phyloP scores from a whole-genome alignment of 2,329 filamentous ascomycete genomes.

The Aspergillus versicolor region DNA sequence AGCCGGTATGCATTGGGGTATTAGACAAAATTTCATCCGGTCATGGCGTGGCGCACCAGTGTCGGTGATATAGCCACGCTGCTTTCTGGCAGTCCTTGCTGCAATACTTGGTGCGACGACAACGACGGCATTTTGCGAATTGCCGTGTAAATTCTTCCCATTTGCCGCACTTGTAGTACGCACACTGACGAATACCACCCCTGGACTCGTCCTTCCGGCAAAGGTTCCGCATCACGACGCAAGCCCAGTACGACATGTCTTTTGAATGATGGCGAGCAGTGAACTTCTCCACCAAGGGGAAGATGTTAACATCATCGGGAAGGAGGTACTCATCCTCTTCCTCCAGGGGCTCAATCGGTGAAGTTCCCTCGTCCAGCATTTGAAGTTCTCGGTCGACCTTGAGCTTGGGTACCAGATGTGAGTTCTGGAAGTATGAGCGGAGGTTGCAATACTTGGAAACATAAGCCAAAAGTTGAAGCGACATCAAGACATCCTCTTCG shows the following conservation, averaged over 20 bases:
- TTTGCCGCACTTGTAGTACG: constrained; percentile 96
- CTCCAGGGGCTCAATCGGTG: constrained; percentile 44
- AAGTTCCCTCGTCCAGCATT: constrained; percentile 68
- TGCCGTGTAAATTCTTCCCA: constrained; percentile 97
- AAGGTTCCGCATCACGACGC: constrained; percentile 97
- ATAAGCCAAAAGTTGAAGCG: constrained; percentile 90
- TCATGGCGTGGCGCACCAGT: constrained; percentile 70
- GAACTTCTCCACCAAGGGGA: constrained; percentile 96
- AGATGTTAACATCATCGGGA: constrained; percentile 96
- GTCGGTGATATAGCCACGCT: constrained; percentile 95
- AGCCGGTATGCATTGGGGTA: constrained; percentile 35
- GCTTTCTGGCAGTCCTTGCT: constrained; percentile 99
- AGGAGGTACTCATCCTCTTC: constrained; percentile 84
- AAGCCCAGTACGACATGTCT: constrained; percentile 99
- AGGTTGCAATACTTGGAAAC: constrained; percentile 99
- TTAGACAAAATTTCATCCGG: constrained; percentile 29
- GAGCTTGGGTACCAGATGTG: constrained; percentile 86
- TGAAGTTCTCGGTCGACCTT: constrained; percentile 85
- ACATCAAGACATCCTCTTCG: constrained; percentile 98
- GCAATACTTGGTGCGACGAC: constrained; percentile 96
- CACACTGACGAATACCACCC: constrained; percentile 93
- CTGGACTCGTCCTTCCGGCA: constrained; percentile 96
- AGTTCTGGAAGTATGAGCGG: constrained; percentile 90
- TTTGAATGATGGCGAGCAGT: constrained; percentile 92
- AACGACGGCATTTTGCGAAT: constrained; percentile 96